Evolutionary conservation across 257 asterid species (phyloP), one percentile per base, ranked within the genome.

Genomic region (Penstemon newberryi): DNA sequence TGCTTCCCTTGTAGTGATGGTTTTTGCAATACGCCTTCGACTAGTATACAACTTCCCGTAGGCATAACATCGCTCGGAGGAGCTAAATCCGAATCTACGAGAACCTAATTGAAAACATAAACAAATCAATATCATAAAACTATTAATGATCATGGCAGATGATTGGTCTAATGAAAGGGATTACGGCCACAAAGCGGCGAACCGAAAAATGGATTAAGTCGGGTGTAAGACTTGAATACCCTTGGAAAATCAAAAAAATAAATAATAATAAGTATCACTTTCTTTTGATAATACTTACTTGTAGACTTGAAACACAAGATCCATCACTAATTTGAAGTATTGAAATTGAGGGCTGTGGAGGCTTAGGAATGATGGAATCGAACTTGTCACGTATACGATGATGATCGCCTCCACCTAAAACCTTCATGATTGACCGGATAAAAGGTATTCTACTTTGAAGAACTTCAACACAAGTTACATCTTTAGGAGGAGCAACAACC

Each of bases 241-340:
- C 33, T 25, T 25, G 33, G 33, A 2, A 25, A 25, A 25, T 25
- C 33, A 25, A 25, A 25, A 25, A 25, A 25, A 1, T 25, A 25
- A 25, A 25, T 25, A 25, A 2, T 25, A 25, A 25, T 25, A 25
- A 25, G 1, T 1, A 25, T 25, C 33, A 25, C 2, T 25, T 25
- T 25, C 33, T 0, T 25, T 25, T 25, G 33, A 33, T 13, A 37
- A 37, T 4, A 53, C 47, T 0, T 68, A 86, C 98, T 92, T 79
- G 91, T 39, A 93, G 85, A 60, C 69, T 79, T 4, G 86, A 51
- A 36, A 81, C 84, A 62, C 88, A 81, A 2, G 99, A 93, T 69
- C 99, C 99, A 65, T 93, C 99, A 45, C 77, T 81, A 12, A 93
- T 60, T 56, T 80, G 89, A 69, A 90, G 56, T 47, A 93, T 71